Percentiles rank a stretch among this genome's conserved stretches.
Evolutionary conservation across 1,284 basidiomycete genomes (phyloP).

Genomic region (Malassezia globosa): DNA sequence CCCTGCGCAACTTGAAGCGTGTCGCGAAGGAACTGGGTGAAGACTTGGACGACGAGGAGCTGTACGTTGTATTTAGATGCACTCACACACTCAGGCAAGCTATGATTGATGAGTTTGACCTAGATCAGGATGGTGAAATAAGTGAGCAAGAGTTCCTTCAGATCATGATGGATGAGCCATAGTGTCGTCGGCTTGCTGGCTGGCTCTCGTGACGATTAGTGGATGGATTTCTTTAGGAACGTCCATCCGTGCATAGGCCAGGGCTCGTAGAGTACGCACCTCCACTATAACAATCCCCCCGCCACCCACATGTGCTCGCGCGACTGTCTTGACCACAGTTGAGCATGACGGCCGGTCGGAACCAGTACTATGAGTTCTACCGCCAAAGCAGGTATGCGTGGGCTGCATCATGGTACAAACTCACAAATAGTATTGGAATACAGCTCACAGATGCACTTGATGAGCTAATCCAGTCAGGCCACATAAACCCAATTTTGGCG

Average conservation of each 20-base stretch:
- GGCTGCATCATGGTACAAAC: neutral
- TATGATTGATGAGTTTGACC: conserved; percentile 99
- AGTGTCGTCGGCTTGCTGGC: too few species aligned
- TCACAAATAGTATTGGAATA: conserved; percentile 68
- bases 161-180: conserved; percentile 83
- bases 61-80: conserved; percentile 60
- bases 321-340: neutral
- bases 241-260: too few species aligned
- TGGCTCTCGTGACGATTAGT: too few species aligned
- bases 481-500: conserved; percentile 91
- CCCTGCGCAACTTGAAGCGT: conserved; percentile 73
- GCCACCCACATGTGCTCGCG: neutral
- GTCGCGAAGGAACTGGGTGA: conserved; percentile 97
- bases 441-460: conserved; percentile 97
- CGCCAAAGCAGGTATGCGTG: conserved; percentile 30
- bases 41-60: conserved; percentile 84
- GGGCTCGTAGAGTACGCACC: conserved; percentile 9
- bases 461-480: conserved; percentile 91
- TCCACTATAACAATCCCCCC: conserved; percentile 1
- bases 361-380: conserved; percentile 39
- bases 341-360: conserved; percentile 18
- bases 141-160: conserved; percentile 85
- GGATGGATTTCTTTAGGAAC: too few species aligned
- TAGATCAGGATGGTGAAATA: conserved; percentile 96
- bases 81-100: conserved; percentile 65